Evolutionary conservation across 2,329 filamentous ascomycete genomes (phyloP), one percentile per base, ranked within the genome.

Genomic region (Myriosclerotinia duriaeana): DNA sequence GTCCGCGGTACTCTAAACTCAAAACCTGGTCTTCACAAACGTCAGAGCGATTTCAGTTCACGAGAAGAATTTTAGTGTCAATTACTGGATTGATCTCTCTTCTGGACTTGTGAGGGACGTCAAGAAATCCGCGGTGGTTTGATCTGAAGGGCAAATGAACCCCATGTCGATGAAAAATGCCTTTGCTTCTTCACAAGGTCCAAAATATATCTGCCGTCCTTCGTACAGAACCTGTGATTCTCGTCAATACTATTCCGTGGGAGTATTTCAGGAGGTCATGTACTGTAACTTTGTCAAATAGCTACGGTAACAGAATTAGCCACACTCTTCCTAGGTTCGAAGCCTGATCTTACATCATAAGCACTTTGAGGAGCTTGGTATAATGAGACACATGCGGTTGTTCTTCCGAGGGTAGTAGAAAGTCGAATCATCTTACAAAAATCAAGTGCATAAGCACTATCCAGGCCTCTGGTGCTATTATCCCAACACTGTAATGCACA

Each of bases 381-480:
- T 15, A 92, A 85, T 15, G 90, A 87, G 3, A 93, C 86, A 0
- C 84, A 80, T 1, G 86, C 86, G 0, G 89, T 85, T 1, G 84
- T 83, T 17, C 84, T 80, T 1, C 84, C 81, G 70, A 91, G 83
- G 68, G 91, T 87, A 0, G 89, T 87, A 0, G 87, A 80, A 38
- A 86, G 81, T 14, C 89, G 81, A 38, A 93, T 77, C 26, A 86
- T 85, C 71, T 88, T 83, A 12, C 89, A 87, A 69, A 92, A 93
- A 71, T 91, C 87, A 38, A 92, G 78, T 0, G 89, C 90, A 0
- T 88, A 92, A 8, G 87, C 87, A 0, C 88, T 87, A 75, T 93
- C 91, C 0, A 94, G 81, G 5, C 91, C 90, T 64, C 85, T 83
- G 0, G 90, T 93, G n/a, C 84, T 87, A 71, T 91, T 91, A 68